phyloP scores from a whole-genome alignment of 176 grass and related monocot genomes.

The Oryza coarctata region DNA sequence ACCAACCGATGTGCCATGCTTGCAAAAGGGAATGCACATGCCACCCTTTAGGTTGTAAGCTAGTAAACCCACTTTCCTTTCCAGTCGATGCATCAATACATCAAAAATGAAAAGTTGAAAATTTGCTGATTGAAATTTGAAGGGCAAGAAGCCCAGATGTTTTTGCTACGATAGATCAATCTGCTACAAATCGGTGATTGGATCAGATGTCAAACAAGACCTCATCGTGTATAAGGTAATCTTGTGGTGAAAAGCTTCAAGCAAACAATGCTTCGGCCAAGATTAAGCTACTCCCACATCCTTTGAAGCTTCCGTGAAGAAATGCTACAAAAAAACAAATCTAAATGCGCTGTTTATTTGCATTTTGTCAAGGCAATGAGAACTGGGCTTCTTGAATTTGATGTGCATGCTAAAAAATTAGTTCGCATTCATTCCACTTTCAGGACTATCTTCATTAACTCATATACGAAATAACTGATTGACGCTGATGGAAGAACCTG shows the following conservation, averaged over 20 bases:
- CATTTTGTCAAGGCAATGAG: conserved; percentile 14
- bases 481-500: conserved; percentile 95
- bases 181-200: background rate
- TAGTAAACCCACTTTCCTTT: background rate
- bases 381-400: conserved; percentile 13
- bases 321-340: conserved; percentile 28
- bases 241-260: conserved; percentile 16
- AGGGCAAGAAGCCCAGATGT: background rate
- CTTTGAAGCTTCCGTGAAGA: conserved; percentile 18
- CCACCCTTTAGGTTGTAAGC: background rate
- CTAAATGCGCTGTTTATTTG: background rate
- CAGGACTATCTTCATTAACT: conserved; percentile 96
- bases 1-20: background rate
- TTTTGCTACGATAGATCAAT: background rate
- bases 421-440: conserved; percentile 80
- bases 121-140: conserved; percentile 8
- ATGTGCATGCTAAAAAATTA: conserved; percentile 11
- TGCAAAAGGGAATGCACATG: background rate
- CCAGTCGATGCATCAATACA: conserved; percentile 21
- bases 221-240: conserved; percentile 14
- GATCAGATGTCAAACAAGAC: background rate
- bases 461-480: conserved; percentile 95
- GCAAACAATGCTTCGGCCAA: background rate
- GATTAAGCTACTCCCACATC: conserved; percentile 6
- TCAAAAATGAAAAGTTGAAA: background rate